These are phyloP conservation scores for Aspergillaceae sp. DNA, from an alignment of 2,329 filamentous ascomycete genomes.

Conservation along the genomic window DNA sequence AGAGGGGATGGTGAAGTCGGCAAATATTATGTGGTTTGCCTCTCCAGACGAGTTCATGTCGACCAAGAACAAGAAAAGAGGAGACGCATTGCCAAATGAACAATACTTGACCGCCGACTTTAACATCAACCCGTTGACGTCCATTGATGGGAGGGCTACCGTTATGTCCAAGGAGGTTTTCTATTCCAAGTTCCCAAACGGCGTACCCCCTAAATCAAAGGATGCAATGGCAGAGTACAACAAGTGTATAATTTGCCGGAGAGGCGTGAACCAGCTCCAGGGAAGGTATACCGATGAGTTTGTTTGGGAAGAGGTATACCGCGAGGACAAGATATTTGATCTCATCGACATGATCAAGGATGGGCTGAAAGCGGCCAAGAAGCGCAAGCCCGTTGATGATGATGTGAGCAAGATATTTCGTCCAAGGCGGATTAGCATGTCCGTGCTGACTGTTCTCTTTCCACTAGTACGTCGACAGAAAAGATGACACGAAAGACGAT, in stretches of 20 bases:
- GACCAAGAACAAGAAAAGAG: slow-evolving; percentile 71
- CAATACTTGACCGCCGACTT: slow-evolving; percentile 82
- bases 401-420: slow-evolving; percentile 22
- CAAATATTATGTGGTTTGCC: slow-evolving; percentile 86
- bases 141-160: slow-evolving; percentile 81
- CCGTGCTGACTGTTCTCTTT: slow-evolving; percentile 4
- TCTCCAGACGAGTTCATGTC: slow-evolving; percentile 82
- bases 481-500: slow-evolving; percentile 19
- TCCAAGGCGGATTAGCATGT: background rate
- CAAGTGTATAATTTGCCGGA: slow-evolving; percentile 81
- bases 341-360: slow-evolving; percentile 60
- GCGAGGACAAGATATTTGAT: slow-evolving; percentile 54
- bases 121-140: slow-evolving; percentile 76
- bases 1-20: slow-evolving; percentile 52
- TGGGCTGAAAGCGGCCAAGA: slow-evolving; percentile 57
- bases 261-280: slow-evolving; percentile 81
- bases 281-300: slow-evolving; percentile 91
- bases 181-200: slow-evolving; percentile 60
- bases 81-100: slow-evolving; percentile 77
- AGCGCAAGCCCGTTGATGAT: slow-evolving; percentile 34
- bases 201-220: slow-evolving; percentile 59
- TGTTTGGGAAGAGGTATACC: slow-evolving; percentile 77
- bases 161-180: slow-evolving; percentile 68
- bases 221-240: slow-evolving; percentile 59
- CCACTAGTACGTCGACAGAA: slow-evolving; percentile 30